Evolutionary conservation across 352 stramenopile species (phyloP).

Genomic region (Phytophthora pinifolia): DNA sequence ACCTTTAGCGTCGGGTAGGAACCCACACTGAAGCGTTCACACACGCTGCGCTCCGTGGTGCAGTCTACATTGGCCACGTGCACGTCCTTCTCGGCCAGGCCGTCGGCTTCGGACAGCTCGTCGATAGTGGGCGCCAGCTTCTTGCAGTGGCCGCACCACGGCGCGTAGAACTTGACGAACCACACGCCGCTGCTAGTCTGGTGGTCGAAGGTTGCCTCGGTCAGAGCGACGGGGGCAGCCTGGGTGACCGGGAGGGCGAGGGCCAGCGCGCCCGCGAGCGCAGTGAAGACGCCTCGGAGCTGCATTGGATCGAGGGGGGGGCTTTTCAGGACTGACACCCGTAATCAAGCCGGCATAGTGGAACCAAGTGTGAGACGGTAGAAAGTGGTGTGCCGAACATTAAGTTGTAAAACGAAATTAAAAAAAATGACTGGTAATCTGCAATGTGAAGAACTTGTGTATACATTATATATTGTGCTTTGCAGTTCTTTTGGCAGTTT

Average conservation of each 20-base stretch:
- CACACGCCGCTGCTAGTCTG: conserved; percentile 56
- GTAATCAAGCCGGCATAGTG: conserved; percentile 14
- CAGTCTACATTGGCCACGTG: conserved; percentile 78
- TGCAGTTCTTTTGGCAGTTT: no score
- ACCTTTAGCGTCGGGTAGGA: conserved; percentile 87
- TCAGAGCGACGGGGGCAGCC: conserved; percentile 37
- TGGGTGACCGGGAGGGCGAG: conserved; percentile 28
- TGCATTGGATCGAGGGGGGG: conserved; percentile 17
- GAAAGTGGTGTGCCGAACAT: conserved; percentile 4
- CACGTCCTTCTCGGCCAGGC: conserved; percentile 39
- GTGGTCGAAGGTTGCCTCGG: conserved; percentile 59
- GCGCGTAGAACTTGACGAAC: conserved; percentile 87
- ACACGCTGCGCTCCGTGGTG: conserved; percentile 69
- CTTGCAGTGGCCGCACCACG: conserved; percentile 87
- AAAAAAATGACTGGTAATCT: no score
- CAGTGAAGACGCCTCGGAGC: conserved; percentile 19
- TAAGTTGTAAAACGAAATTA: neutral
- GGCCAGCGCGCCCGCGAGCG: conserved; percentile 25
- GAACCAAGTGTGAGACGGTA: neutral
- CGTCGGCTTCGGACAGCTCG: conserved; percentile 43
- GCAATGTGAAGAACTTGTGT: no score
- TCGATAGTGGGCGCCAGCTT: conserved; percentile 70
- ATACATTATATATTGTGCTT: no score
- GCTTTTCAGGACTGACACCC: conserved; percentile 14
- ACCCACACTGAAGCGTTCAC: conserved; percentile 77